Evolutionary conservation across 2,329 filamentous ascomycete genomes (phyloP), one percentile per base, ranked within the genome.

Genomic region (Thielaviopsis euricoi): DNA sequence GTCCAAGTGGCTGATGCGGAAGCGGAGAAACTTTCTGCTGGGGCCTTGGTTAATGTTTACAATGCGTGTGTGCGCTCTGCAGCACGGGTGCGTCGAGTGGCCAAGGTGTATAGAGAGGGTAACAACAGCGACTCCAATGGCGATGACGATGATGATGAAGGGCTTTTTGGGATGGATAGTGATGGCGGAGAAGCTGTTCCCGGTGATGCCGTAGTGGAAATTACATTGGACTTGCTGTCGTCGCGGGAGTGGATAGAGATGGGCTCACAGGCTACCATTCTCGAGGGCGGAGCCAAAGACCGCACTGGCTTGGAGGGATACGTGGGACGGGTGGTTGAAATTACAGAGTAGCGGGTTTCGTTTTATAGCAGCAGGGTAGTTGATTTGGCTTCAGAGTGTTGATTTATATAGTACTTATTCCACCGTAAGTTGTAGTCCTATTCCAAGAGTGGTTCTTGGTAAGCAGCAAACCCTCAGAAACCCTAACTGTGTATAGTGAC

Each of bases 21-120:
- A 53, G 78, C 84, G 0, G 78, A 77, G 23, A 73, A 78, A 1
- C 73, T 96, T 6, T 76, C 78, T 0, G 71, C 82, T 0, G 86
- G 87, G 1, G 83, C 79, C 48, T 74, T 85, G 37, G 83, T 90
- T 5, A 89, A 94, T 29, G 80, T 91, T 0, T 97, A 96, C 66
- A 81, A 90, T 48, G 89, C 88, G 19, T 96, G 89, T 66, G 83
- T 97, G 15, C 80, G 91, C 9, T 86, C 89, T 1, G 82, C 86
- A 0, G 90, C 89, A 0, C 83, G 85, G 60, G 80, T 97, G 1
- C 67, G 86, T 25, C 77, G 78, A 33, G 75, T 85, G 12, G 73
- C 66, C 33, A 64, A 29, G 60, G 64, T 58, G 48, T 61, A 43
- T 59, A 59, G n/a, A n/a, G n/a, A 49, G 60, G 26, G 43, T 12